Conservation (phyloP, 805 yeast genomes). For the Wickerhamomyces queroliae region DNA sequence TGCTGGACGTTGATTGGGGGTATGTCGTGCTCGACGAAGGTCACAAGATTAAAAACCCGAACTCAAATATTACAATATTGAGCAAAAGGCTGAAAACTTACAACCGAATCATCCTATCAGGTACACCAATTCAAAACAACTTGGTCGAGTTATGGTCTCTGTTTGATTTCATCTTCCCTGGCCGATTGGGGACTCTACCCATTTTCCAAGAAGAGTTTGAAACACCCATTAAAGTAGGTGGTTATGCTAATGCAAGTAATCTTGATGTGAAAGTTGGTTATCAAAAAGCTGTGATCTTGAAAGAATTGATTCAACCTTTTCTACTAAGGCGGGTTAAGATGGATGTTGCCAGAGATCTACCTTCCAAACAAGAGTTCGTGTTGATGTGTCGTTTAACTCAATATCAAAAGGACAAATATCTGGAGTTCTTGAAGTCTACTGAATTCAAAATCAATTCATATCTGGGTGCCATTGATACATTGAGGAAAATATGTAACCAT, state of each 20-base stretch:
- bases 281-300: conserved; percentile 86
- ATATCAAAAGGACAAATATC: conserved; percentile 67
- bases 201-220: conserved; percentile 92
- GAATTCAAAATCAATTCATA: conserved; percentile 77
- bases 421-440: conserved; percentile 67
- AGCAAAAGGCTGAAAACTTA: conserved; percentile 82
- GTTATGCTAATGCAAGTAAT: conserved; percentile 95
- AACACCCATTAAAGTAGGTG: conserved; percentile 92
- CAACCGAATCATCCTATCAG: conserved; percentile 85
- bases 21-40: conserved; percentile 94
- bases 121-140: conserved; percentile 96
- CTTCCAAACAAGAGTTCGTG: conserved; percentile 91
- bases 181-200: conserved; percentile 89
- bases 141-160: conserved; percentile 89
- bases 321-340: conserved; percentile 79
- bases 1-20: conserved; percentile 77
- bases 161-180: conserved; percentile 94
- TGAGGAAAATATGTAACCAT: conserved; percentile 93
- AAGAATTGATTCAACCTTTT: conserved; percentile 89
- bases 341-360: conserved; percentile 93
- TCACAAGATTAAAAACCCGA: conserved; percentile 93
- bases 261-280: conserved; percentile 95
- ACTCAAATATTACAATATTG: conserved; percentile 76
- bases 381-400: conserved; percentile 82
- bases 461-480: conserved; percentile 81